phyloP scores from a whole-genome alignment of 306 rosid species.

The Rosa rugosa region DNA sequence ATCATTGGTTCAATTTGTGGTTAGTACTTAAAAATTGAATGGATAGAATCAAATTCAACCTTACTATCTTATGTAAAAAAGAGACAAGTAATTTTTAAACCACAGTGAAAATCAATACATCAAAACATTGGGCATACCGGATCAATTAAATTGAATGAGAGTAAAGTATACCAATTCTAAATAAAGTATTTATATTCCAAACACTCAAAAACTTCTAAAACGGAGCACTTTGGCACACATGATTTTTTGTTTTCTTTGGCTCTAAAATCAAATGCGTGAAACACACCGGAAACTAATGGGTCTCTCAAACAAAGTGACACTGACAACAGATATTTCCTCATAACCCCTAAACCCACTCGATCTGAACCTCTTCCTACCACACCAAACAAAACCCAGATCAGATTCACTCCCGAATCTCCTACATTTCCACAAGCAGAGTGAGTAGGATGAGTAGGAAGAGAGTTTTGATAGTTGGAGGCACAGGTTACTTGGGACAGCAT shows the following conservation, averaged over 20 bases:
- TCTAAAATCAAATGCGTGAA: background rate
- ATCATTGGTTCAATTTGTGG: too few species aligned
- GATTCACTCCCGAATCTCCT: background rate
- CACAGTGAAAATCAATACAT: too few species aligned
- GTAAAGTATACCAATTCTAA: too few species aligned
- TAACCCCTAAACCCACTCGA: background rate
- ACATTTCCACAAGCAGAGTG: background rate
- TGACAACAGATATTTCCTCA: constrained; percentile 14
- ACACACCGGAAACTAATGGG: background rate
- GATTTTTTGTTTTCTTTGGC: background rate
- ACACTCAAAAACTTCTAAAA: too few species aligned
- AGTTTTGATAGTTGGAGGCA: constrained; percentile 83
- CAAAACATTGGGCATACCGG: too few species aligned
- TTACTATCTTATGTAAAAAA: too few species aligned
- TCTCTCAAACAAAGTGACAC: background rate
- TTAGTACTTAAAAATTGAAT: too few species aligned
- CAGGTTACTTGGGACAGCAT: constrained; percentile 95
- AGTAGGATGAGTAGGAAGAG: constrained; percentile 46
- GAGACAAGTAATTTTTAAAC: too few species aligned
- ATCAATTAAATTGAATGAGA: too few species aligned
- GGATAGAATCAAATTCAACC: too few species aligned
- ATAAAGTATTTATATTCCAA: too few species aligned
- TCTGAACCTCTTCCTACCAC: background rate
- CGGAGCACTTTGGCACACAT: too few species aligned
- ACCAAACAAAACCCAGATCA: background rate